Conservation (phyloP, 495 filamentous ascomycete species). For the Lichenothelia convexa region DNA sequence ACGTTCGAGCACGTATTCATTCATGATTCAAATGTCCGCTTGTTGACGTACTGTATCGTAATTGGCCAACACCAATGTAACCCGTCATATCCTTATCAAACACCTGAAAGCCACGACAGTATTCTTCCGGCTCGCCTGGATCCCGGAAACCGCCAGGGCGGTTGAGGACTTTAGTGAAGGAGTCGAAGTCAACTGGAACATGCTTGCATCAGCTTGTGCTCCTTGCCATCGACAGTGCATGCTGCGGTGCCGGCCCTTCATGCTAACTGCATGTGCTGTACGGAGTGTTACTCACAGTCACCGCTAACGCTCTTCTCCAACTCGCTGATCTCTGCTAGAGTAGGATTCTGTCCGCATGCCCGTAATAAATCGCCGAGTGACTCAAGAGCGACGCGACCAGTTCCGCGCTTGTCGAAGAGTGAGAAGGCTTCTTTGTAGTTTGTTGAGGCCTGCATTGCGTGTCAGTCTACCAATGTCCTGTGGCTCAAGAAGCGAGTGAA, state of each 20-base stretch:
- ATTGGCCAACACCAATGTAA: slow-evolving; percentile 89
- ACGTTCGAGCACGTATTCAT: not conserved
- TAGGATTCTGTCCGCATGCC: slow-evolving; percentile 96
- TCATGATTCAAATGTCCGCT: not conserved
- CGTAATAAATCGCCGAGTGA: slow-evolving; percentile 84
- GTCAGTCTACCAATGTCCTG: no score
- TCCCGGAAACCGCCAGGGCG: slow-evolving; percentile 95
- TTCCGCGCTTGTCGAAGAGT: slow-evolving; percentile 97
- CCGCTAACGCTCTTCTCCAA: slow-evolving; percentile 71
- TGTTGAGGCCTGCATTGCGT: slow-evolving; percentile 78
- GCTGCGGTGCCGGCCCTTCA: no score
- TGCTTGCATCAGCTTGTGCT: slow-evolving; percentile 1
- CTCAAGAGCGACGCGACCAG: slow-evolving; percentile 68
- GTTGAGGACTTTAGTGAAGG: slow-evolving; percentile 89
- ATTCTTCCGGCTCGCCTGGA: slow-evolving; percentile 91
- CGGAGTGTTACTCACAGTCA: slow-evolving; percentile 52
- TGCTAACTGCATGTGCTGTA: not conserved
- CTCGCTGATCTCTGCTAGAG: slow-evolving; percentile 74
- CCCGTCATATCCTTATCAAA: slow-evolving; percentile 99
- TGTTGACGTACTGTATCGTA: slow-evolving; percentile 56
- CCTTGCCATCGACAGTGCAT: not conserved
- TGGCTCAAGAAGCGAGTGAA: no score
- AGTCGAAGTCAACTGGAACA: slow-evolving; percentile 83
- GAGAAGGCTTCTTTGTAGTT: slow-evolving; percentile 99
- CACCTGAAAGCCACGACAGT: slow-evolving; percentile 94